Evolutionary conservation across 805 yeast species (phyloP), one percentile per base, ranked within the genome.

Genomic region (Starmerella floricola): DNA sequence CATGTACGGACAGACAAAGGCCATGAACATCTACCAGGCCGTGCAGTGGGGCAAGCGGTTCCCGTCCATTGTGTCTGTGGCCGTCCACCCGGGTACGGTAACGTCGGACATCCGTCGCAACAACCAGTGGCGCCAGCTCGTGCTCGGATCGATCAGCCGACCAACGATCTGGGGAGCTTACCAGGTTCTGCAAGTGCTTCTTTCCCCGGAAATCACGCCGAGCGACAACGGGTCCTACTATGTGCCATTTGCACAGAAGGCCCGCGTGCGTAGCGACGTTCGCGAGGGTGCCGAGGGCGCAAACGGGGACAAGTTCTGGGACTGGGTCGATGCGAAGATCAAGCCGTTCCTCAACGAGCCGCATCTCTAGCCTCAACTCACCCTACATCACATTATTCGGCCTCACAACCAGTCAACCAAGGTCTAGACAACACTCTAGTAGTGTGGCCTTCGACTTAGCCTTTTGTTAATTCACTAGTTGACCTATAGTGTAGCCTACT

Each of bases 1-100:
- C 16, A 45, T 49, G 38, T 68, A 72, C 48, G 70, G 67, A 12
- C 74, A 70, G 50, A 62, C 70, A 21, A 72, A 72, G 55, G 69
- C 72, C 2, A 62, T 64, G 38, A 62, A 61, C 38, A 53, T 65
- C 19, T 61, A 62, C 40, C 66, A 66, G 45, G 60, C 68, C 1
- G 49, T 55, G 8, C 51, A 55, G 34, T 69, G 68, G 66, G 56
- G 59, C 2, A 46, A 52, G 38, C 34, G 54, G 18, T 58, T 62
- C 45, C 53, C 61, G 3, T 50, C 55, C 6, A 56, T 65, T 2
- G 53, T 65, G 4, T 53, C 61, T 12, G 52, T 66, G 8, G 50
- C 65, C 2, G 55, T 59, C 4, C 68, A 68, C 46, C 74, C 74
- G 1, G 74, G 74, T 0, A 45, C 51, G 13, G 48, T 69, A n/a